Percentiles rank a stretch among this genome's conserved stretches.
These are phyloP conservation scores for Capsicum chinense DNA, from an alignment of 257 asterid genomes.

Conservation along the genomic window DNA sequence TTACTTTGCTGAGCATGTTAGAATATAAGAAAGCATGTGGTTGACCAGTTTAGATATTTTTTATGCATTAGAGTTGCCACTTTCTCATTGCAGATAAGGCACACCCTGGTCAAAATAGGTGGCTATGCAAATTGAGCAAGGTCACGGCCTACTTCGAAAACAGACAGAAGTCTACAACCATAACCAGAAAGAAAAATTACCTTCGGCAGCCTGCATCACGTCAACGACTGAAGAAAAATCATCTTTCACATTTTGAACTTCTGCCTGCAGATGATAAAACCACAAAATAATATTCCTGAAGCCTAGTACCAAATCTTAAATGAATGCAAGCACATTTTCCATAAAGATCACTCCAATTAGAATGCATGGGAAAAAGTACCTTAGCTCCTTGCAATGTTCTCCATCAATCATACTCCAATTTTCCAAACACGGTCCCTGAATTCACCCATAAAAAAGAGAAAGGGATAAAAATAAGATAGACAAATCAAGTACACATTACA, in stretches of 20 bases:
- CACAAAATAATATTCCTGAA: constrained; percentile 21
- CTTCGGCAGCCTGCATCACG: constrained; percentile 73
- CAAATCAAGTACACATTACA: constrained; percentile 1
- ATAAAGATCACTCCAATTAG: too few species aligned
- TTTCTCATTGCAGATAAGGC: neutral
- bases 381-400: constrained; percentile 70
- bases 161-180: constrained; percentile 1
- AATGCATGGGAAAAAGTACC: constrained; percentile 49
- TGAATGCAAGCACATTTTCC: neutral
- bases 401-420: constrained; percentile 60
- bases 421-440: constrained; percentile 68
- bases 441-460: constrained; percentile 24
- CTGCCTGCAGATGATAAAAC: constrained; percentile 58
- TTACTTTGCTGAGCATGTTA: neutral
- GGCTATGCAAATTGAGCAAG: neutral
- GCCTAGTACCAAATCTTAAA: neutral
- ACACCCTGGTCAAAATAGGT: neutral
- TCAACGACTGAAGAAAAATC: constrained; percentile 78
- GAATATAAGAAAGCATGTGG: neutral
- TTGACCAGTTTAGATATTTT: neutral
- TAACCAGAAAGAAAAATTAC: constrained; percentile 42
- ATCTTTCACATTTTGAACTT: constrained; percentile 60
- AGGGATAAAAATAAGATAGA: constrained; percentile 10
- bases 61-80: neutral
- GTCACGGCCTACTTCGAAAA: neutral